Evolutionary conservation across 1,284 basidiomycete genomes (phyloP).

Genomic region (Neolentinus lepideus): DNA sequence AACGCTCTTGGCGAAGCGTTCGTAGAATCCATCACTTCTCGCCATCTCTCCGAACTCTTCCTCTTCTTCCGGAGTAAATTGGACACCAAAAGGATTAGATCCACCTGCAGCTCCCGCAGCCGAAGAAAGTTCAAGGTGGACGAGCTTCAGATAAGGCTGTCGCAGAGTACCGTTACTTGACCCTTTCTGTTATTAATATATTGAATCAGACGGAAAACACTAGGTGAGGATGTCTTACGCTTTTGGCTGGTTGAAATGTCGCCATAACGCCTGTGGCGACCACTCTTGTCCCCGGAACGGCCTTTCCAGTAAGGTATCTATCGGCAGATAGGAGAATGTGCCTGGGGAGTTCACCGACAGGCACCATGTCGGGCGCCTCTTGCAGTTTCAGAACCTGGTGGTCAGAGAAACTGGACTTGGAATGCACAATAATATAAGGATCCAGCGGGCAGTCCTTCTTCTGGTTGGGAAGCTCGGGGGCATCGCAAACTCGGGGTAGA

Average conservation of each 20-base stretch:
- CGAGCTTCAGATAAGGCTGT: slow-evolving; percentile 90
- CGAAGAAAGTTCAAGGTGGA: slow-evolving; percentile 86
- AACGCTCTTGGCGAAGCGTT: slow-evolving; percentile 90
- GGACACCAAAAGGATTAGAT: slow-evolving; percentile 72
- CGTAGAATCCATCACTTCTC: slow-evolving; percentile 86
- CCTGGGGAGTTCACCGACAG: slow-evolving; percentile 94
- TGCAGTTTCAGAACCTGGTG: slow-evolving; percentile 97
- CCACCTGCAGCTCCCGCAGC: slow-evolving; percentile 61
- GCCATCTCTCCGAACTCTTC: slow-evolving; percentile 93
- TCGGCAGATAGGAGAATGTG: slow-evolving; percentile 95
- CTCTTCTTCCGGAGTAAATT: slow-evolving; percentile 94
- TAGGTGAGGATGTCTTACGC: slow-evolving; percentile 38
- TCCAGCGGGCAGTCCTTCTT: slow-evolving; percentile 93
- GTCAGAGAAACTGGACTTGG: slow-evolving; percentile 92
- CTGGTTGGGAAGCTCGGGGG: slow-evolving; percentile 66
- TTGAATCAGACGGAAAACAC: background rate
- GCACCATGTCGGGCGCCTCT: slow-evolving; percentile 99
- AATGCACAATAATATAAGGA: slow-evolving; percentile 94
- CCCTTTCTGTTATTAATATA: slow-evolving; percentile 46
- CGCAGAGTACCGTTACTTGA: slow-evolving; percentile 79
- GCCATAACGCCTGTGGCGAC: slow-evolving; percentile 97
- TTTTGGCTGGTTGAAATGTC: slow-evolving; percentile 85
- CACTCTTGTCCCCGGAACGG: slow-evolving; percentile 91
- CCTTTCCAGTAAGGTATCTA: slow-evolving; percentile 82
- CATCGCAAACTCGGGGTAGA: slow-evolving; percentile 81